Evolutionary conservation across 129 eudicot species (phyloP).

Genomic region (Erigeron canadensis): DNA sequence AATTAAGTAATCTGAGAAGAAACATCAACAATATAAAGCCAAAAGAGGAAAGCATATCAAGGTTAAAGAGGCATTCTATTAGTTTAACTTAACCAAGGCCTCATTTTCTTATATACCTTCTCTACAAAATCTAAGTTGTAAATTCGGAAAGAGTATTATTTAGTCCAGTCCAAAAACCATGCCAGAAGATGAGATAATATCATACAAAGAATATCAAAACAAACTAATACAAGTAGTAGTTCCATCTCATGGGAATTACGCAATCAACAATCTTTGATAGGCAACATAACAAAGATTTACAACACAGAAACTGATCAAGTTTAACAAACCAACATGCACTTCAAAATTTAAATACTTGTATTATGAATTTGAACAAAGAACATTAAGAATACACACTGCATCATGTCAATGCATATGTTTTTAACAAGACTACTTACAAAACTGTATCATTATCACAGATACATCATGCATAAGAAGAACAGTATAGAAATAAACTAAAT

Average conservation of each 20-base stretch:
- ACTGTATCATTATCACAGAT: slow-evolving; percentile 34
- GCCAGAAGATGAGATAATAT: not conserved
- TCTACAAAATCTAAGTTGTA: not conserved
- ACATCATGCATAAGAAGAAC: slow-evolving; percentile 35
- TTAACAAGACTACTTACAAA: slow-evolving; percentile 40
- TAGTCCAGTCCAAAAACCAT: too few species aligned
- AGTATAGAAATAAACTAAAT: slow-evolving; percentile 21
- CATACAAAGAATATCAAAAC: not conserved
- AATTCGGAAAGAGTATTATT: not conserved
- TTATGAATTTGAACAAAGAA: slow-evolving; percentile 23
- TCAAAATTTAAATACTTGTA: slow-evolving; percentile 17
- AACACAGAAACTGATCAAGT: not conserved
- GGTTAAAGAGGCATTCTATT: not conserved
- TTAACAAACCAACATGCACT: not conserved
- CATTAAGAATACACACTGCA: slow-evolving; percentile 16
- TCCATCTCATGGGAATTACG: not conserved
- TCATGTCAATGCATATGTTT: slow-evolving; percentile 19
- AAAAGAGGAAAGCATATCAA: not conserved
- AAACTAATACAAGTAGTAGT: too few species aligned
- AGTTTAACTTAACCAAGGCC: not conserved
- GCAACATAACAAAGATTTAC: not conserved
- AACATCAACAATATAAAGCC: not conserved
- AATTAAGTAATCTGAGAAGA: not conserved
- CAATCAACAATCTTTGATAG: not conserved
- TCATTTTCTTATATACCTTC: not conserved